Evolutionary conservation across 495 filamentous ascomycete genomes (phyloP).

Genomic region (Podospora comata): DNA sequence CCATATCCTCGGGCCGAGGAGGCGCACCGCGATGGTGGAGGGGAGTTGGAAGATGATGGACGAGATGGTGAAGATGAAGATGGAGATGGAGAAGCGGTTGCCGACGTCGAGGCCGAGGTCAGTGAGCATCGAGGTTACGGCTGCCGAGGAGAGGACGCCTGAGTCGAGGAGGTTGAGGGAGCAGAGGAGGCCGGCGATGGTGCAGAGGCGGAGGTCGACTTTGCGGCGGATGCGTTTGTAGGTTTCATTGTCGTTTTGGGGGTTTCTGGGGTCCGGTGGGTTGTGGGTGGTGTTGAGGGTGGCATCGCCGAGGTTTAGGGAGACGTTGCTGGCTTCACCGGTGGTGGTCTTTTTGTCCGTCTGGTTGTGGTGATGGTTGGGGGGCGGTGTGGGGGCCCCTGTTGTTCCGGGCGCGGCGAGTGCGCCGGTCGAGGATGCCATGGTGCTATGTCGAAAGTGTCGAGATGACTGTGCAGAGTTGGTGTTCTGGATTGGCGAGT

Average conservation of each 20-base stretch:
- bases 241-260: not conserved
- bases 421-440: not conserved
- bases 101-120: constrained; percentile 62
- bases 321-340: not conserved
- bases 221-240: constrained; percentile 55
- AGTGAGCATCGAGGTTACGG: constrained; percentile 67
- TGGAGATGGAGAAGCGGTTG: constrained; percentile 65
- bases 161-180: constrained; percentile 70
- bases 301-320: not conserved
- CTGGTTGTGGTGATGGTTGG: not conserved
- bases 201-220: constrained; percentile 70
- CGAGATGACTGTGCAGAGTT: not conserved
- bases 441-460: not conserved
- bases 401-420: not conserved
- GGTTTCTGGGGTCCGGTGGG: no score
- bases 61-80: constrained; percentile 76
- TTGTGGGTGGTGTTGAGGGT: no score
- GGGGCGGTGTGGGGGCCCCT: not conserved
- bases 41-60: constrained; percentile 74
- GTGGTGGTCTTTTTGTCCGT: not conserved
- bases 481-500: not conserved
- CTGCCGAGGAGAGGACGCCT: constrained; percentile 73
- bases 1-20: constrained; percentile 65
- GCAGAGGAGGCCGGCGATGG: constrained; percentile 70
- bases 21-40: constrained; percentile 65